These are phyloP conservation scores for Nakaseomyces uthaithaninus DNA, from an alignment of 1,139 yeast species.

Conservation along the genomic window DNA sequence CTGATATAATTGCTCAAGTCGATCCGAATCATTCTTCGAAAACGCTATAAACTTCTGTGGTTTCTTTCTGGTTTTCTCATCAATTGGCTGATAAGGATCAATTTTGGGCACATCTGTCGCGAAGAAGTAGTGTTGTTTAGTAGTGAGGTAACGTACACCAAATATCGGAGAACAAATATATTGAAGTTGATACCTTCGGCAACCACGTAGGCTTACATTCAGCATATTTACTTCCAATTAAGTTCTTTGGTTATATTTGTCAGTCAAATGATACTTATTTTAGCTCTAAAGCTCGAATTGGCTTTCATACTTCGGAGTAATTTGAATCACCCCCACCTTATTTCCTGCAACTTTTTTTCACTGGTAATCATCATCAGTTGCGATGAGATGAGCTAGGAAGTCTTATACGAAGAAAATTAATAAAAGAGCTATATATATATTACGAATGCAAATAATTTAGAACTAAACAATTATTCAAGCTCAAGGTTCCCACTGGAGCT, in stretches of 20 bases:
- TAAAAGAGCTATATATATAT: not conserved
- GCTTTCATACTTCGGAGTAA: too few species aligned
- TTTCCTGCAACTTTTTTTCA: too few species aligned
- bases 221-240: too few species aligned
- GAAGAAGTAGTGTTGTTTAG: conserved; percentile 52
- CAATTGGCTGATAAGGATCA: conserved; percentile 55
- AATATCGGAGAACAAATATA: too few species aligned
- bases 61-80: conserved; percentile 34
- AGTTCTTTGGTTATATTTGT: too few species aligned
- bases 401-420: not conserved
- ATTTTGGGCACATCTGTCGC: conserved; percentile 69
- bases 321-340: too few species aligned
- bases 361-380: too few species aligned
- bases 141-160: not conserved
- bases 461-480: conserved; percentile 10
- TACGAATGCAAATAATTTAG: not conserved
- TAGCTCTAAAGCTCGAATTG: too few species aligned
- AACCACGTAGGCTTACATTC: too few species aligned
- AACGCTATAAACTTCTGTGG: conserved; percentile 68
- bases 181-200: too few species aligned
- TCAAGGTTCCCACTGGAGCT: conserved; percentile 14
- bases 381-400: too few species aligned
- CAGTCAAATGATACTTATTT: too few species aligned
- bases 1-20: conserved; percentile 48
- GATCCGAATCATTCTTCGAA: conserved; percentile 50